phyloP scores from a whole-genome alignment of 1,284 basidiomycete species.

The Macrocybe sp. region DNA sequence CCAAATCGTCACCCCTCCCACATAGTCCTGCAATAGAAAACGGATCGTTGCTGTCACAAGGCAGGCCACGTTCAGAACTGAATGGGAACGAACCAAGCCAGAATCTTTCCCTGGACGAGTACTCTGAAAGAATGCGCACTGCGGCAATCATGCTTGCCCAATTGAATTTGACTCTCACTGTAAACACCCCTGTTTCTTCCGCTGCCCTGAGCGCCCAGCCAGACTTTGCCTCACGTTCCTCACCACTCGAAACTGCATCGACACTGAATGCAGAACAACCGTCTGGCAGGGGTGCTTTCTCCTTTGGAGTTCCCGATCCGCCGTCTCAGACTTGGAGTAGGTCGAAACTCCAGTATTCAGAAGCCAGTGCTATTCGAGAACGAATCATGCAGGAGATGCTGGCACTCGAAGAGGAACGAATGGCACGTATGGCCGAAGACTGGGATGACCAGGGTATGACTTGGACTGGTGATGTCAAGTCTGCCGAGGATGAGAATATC shows the following conservation, averaged over 20 bases:
- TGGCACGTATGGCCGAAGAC: constrained; percentile 87
- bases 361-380: constrained; percentile 88
- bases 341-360: constrained; percentile 59
- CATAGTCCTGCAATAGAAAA: constrained; percentile 36
- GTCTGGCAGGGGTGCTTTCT: constrained; percentile 18
- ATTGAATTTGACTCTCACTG: constrained; percentile 48
- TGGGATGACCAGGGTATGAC: constrained; percentile 53
- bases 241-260: too few relatives aligned
- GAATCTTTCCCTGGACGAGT: constrained; percentile 79
- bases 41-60: not conserved
- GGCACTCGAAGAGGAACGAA: constrained; percentile 92
- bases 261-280: constrained; percentile 5
- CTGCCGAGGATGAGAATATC: constrained; percentile 85
- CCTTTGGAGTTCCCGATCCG: constrained; percentile 12
- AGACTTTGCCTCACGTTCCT: not conserved
- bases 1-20: constrained; percentile 53
- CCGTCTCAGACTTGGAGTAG: constrained; percentile 14
- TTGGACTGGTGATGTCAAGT: constrained; percentile 53
- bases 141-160: constrained; percentile 99
- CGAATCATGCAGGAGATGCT: constrained; percentile 99
- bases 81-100: constrained; percentile 15
- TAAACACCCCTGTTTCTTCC: constrained; percentile 27
- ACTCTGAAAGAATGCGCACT: constrained; percentile 96
- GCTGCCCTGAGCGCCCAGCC: constrained; percentile 29
- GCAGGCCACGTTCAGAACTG: constrained; percentile 11